These are phyloP conservation scores for Cryphonectria japonica DNA, from an alignment of 2,329 filamentous ascomycete species.

Conservation along the genomic window DNA sequence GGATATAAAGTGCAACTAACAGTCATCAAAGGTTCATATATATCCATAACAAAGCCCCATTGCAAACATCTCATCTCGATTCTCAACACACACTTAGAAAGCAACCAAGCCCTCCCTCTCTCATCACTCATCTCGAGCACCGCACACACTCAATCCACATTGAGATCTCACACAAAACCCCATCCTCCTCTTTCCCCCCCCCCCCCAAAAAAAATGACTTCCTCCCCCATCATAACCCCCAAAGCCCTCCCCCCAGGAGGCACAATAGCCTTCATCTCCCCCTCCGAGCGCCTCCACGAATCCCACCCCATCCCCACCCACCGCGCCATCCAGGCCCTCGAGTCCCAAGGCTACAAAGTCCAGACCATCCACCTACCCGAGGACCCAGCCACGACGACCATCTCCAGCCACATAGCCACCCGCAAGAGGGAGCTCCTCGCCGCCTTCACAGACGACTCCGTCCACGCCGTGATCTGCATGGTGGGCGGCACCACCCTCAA, in stretches of 20 bases:
- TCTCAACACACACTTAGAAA: no score
- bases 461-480: constrained; percentile 45
- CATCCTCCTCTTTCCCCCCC: background rate
- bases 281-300: constrained; percentile 44
- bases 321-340: constrained; percentile 39
- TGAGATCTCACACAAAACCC: no score
- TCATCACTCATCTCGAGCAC: no score
- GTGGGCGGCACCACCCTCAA: constrained; percentile 45
- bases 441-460: constrained; percentile 42
- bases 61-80: no score
- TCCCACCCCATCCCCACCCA: constrained; percentile 36
- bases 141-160: background rate
- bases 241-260: constrained; percentile 38
- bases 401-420: constrained; percentile 41
- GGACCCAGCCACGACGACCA: constrained; percentile 28
- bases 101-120: no score
- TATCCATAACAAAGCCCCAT: no score
- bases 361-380: constrained; percentile 39
- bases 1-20: no score
- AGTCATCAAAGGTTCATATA: no score
- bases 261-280: constrained; percentile 47
- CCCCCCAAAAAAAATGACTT: no score
- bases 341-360: constrained; percentile 41
- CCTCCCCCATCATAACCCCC: constrained; percentile 3
- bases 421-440: constrained; percentile 43